Conservation (phyloP, 805 yeast genomes). For the Candida easanensis region DNA sequence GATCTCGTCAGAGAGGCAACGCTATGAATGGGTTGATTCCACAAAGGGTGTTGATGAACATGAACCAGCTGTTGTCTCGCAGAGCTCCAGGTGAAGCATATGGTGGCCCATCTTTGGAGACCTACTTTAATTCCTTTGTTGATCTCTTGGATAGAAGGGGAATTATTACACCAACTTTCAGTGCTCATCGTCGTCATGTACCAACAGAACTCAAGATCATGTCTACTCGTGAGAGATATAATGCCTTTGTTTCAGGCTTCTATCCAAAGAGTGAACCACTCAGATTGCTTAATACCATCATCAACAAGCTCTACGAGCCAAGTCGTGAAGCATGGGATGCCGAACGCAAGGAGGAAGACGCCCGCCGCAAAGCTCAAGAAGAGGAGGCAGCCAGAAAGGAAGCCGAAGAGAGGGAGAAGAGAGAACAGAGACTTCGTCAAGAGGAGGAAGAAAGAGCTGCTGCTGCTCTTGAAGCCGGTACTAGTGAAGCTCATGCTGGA, state of each 20-base stretch:
- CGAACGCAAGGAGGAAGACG: slow-evolving; percentile 14
- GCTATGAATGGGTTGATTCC: not conserved
- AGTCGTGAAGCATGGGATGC: slow-evolving; percentile 40
- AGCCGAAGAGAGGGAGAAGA: slow-evolving; percentile 22
- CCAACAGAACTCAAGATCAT: slow-evolving; percentile 14
- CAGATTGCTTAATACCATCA: slow-evolving; percentile 40
- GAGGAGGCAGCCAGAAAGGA: slow-evolving; percentile 24
- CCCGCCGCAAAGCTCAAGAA: slow-evolving; percentile 20
- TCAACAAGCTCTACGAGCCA: slow-evolving; percentile 46
- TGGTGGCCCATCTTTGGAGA: slow-evolving; percentile 1
- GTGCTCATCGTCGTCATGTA: slow-evolving; percentile 4
- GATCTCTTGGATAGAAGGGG: slow-evolving; percentile 10
- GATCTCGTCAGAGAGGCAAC: not conserved
- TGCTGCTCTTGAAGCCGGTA: slow-evolving; percentile 23
- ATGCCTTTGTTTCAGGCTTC: slow-evolving; percentile 50
- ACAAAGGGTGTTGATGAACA: slow-evolving; percentile 1
- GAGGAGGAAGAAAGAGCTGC: slow-evolving; percentile 24
- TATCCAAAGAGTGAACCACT: slow-evolving; percentile 39
- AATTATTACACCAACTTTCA: slow-evolving; percentile 1
- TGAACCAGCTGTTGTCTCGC: slow-evolving; percentile 4
- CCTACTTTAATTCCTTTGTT: slow-evolving; percentile 14
- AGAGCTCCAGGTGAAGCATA: not conserved
- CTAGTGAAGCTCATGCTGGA: slow-evolving; percentile 22
- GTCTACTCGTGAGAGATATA: slow-evolving; percentile 70
- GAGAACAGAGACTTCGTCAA: slow-evolving; percentile 24